Evolutionary conservation across 2,329 filamentous ascomycete genomes (phyloP), one percentile per base, ranked within the genome.

Genomic region (Scedosporium minutisporum): DNA sequence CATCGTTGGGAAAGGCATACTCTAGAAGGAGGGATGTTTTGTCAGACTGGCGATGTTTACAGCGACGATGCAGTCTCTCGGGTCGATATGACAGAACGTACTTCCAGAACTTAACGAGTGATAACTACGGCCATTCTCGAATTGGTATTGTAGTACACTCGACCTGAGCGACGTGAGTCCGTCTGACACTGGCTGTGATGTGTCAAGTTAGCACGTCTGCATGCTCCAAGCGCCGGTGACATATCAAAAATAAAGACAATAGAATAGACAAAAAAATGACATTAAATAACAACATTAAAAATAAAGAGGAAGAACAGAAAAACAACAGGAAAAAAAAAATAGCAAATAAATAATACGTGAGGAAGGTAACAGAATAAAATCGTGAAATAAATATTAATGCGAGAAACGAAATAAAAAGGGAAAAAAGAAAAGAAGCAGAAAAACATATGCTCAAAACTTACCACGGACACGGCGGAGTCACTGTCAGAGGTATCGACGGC

Each of bases 101-200:
- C 57, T 63, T n/a, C 70, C 68, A 12, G 71, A 70, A 23, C 70
- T 70, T 48, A 69, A 69, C 0, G 63, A 66, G 38, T 71, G 69
- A 12, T 71, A 71, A 0, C 66, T 69, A 9, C 69, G 65, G 1
- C 69, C 69, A 10, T 71, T 69, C 23, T 71, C 69, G 14, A 67
- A 55, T 2, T 68, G 65, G 18, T 69, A 70, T 2, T 62, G 64
- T 2, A 69, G 61, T 4, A 70, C 65, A 4, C 63, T 68, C 1
- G 63, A 67, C 12, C 10, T 63, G 2, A 69, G 63, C 1, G 67
- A 70, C 0, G 67, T 63, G 1, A 55, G 51, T 23, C 51, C 51
- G 21, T 55, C 51, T 18, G 51, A 23, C 51, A 55, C 18, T 6
- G 51, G 51, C 51, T 55, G 23, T 6, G 51, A 29, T 55, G 18